phyloP scores from a whole-genome alignment of 1,139 yeast species.

The Pichia sp. region DNA sequence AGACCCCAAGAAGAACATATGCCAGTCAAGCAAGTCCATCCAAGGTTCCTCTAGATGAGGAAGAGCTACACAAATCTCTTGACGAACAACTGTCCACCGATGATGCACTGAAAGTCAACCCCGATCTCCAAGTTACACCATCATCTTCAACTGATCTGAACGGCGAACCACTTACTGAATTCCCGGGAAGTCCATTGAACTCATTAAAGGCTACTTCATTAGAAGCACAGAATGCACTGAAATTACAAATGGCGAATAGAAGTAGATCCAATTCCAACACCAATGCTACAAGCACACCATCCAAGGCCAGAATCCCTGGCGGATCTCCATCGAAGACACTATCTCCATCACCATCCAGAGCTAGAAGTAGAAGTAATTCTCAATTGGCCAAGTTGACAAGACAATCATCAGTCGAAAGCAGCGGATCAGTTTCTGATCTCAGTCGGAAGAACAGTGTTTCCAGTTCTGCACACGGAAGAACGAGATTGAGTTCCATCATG shows the following conservation, averaged over 20 bases:
- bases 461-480: constrained; percentile 1
- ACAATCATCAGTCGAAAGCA: constrained; percentile 1
- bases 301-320: background rate
- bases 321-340: constrained; percentile 5
- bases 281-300: background rate
- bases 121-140: constrained; percentile 1
- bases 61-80: background rate
- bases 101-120: background rate
- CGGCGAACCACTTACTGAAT: constrained; percentile 2
- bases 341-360: constrained; percentile 18
- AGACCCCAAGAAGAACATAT: constrained; percentile 11
- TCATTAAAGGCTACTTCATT: constrained; percentile 24
- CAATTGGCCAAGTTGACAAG: constrained; percentile 2
- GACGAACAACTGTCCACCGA: background rate
- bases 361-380: constrained; percentile 27
- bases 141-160: background rate
- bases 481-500: constrained; percentile 12
- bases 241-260: constrained; percentile 17
- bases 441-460: constrained; percentile 12
- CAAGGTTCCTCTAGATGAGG: too few species aligned
- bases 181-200: constrained; percentile 30
- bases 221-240: constrained; percentile 20
- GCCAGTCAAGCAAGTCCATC: background rate
- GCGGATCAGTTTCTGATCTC: background rate
- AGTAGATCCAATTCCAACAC: constrained; percentile 24